phyloP scores from a whole-genome alignment of 2,329 filamentous ascomycete species.

The Rhynchosporium secalis region DNA sequence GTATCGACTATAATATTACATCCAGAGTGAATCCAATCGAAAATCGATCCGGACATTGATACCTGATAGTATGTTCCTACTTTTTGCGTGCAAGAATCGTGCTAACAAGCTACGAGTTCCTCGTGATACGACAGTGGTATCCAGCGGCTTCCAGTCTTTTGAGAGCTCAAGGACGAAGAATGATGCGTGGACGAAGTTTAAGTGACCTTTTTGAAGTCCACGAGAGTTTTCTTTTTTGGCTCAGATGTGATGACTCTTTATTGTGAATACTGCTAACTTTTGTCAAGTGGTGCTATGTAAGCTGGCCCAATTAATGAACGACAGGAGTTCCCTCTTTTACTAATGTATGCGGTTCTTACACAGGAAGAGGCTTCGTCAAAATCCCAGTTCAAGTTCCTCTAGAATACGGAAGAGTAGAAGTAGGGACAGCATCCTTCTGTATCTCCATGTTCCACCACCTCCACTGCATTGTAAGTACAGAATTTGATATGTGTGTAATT shows the following conservation, averaged over 20 bases:
- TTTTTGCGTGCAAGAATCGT: not conserved
- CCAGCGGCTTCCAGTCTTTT: not conserved
- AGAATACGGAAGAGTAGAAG: constrained; percentile 9
- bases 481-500: too few species aligned
- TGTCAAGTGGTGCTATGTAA: constrained; percentile 4
- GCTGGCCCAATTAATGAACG: not conserved
- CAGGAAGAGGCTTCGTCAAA: constrained; percentile 22
- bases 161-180: constrained; percentile 10
- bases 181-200: constrained; percentile 7
- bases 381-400: constrained; percentile 6
- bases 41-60: not conserved
- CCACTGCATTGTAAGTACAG: constrained; percentile 19
- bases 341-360: not conserved
- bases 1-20: not conserved
- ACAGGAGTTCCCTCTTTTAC: not conserved
- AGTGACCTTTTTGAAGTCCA: too few species aligned
- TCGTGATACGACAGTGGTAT: constrained; percentile 11
- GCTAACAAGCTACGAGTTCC: constrained; percentile 8
- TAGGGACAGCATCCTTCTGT: constrained; percentile 13
- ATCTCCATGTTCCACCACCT: constrained; percentile 26
- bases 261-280: too few species aligned
- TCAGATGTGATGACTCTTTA: too few species aligned
- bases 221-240: too few species aligned
- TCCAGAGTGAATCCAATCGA: not conserved
- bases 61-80: not conserved